A percentile compares a stretch with the other conserved stretches of the same genome.
These are phyloP conservation scores for Centaurea solstitialis DNA, from an alignment of 129 eudicot genomes.

Conservation along the genomic window DNA sequence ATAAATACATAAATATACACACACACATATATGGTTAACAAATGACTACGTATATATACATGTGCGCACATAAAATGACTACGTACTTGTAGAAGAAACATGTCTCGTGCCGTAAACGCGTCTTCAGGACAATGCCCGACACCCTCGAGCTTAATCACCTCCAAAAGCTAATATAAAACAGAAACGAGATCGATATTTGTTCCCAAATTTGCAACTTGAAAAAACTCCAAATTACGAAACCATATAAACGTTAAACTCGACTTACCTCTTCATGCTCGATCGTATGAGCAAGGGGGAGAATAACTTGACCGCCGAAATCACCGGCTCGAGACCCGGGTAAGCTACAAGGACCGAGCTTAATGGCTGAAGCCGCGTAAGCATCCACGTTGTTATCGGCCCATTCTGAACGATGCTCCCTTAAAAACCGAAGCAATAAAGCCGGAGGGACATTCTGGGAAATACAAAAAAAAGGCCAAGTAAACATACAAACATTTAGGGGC, in stretches of 20 bases:
- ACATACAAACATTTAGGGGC: not conserved
- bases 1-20: not conserved
- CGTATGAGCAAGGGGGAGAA: conserved; percentile 85
- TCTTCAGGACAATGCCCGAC: conserved; percentile 58
- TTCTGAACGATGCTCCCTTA: conserved; percentile 92
- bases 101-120: conserved; percentile 69
- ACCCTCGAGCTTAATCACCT: conserved; percentile 87
- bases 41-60: too few species aligned
- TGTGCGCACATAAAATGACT: too few species aligned
- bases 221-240: not conserved
- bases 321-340: conserved; percentile 68
- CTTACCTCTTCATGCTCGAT: conserved; percentile 90
- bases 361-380: conserved; percentile 73
- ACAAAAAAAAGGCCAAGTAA: not conserved
- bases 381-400: conserved; percentile 91
- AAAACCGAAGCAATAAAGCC: conserved; percentile 74
- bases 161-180: conserved; percentile 60
- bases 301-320: conserved; percentile 75
- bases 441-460: conserved; percentile 89
- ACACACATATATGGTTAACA: too few species aligned
- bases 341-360: conserved; percentile 76
- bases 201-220: not conserved
- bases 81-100: conserved; percentile 80
- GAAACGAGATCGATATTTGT: not conserved
- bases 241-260: not conserved